Percentiles rank a stretch among this genome's conserved stretches.
phyloP scores from a whole-genome alignment of 108 stramenopile species.

The Bacterosira constricta region DNA sequence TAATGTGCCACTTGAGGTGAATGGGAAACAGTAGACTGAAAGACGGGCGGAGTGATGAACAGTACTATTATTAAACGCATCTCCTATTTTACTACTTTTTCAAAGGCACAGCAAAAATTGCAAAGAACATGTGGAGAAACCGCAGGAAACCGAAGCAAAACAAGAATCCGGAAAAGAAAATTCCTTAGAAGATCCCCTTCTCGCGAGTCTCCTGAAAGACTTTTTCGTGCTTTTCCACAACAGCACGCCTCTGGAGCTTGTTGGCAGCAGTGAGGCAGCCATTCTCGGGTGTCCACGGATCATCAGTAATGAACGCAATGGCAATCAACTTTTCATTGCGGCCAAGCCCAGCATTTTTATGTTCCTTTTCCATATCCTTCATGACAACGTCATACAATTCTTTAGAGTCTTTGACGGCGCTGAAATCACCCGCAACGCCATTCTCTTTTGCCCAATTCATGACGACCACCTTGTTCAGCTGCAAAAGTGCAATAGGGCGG shows the following conservation, averaged over 20 bases:
- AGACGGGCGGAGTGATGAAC: neutral
- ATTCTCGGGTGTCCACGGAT: constrained; percentile 90
- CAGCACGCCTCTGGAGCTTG: constrained; percentile 84
- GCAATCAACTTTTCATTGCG: constrained; percentile 78
- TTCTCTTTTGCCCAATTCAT: constrained; percentile 81
- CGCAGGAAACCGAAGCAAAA: too few relatives aligned
- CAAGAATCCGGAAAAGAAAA: neutral
- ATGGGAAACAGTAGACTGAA: neutral
- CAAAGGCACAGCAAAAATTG: too few relatives aligned
- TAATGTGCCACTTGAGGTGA: too few relatives aligned
- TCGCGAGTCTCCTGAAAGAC: constrained; percentile 68
- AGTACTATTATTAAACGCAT: neutral
- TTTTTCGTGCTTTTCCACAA: constrained; percentile 63
- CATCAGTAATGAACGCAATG: constrained; percentile 56
- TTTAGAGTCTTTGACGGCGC: constrained; percentile 58
- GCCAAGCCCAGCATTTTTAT: constrained; percentile 73
- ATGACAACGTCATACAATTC: constrained; percentile 76
- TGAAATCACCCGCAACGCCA: constrained; percentile 67
- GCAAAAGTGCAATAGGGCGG: constrained; percentile 82
- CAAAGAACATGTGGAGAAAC: too few relatives aligned
- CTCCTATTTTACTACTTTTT: too few relatives aligned
- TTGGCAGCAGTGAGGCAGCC: constrained; percentile 88
- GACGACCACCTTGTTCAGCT: constrained; percentile 60
- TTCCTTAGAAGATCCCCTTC: constrained; percentile 75
- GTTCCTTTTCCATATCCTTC: constrained; percentile 65